Percentiles rank a stretch among this genome's conserved stretches.
Conservation (phyloP, 2,329 filamentous ascomycete genomes). For the Basipetospora chlamydospora region DNA sequence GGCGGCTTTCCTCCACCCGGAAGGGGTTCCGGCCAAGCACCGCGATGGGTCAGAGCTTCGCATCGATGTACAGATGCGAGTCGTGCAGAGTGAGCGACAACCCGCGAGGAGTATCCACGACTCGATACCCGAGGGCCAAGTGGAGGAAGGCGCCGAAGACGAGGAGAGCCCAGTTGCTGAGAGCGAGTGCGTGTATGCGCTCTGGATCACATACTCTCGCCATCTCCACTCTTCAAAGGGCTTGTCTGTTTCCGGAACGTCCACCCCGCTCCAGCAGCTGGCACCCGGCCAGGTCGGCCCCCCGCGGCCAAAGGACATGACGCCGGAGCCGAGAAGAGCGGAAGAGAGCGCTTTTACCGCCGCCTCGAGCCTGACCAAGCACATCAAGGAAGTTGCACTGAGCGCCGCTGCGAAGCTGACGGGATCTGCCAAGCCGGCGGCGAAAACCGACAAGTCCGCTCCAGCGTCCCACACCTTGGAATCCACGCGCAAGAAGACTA, state of each 20-base stretch:
- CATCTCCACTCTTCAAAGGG: constrained; percentile 59
- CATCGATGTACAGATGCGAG: constrained; percentile 91
- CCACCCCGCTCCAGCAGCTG: constrained; percentile 64
- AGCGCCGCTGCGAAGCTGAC: constrained; percentile 40
- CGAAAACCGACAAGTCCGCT: constrained; percentile 19
- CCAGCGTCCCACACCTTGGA: constrained; percentile 21
- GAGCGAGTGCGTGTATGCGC: constrained; percentile 76
- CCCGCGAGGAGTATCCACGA: constrained; percentile 44
- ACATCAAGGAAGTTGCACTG: constrained; percentile 41
- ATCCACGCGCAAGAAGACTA: constrained; percentile 56
- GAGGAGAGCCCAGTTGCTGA: constrained; percentile 20
- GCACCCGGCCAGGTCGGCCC: constrained; percentile 51
- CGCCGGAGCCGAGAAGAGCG: constrained; percentile 12
- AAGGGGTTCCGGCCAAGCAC: constrained; percentile 73
- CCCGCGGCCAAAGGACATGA: constrained; percentile 3
- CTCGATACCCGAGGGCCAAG: constrained; percentile 48
- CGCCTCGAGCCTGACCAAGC: constrained; percentile 35
- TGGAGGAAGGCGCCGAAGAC: constrained; percentile 39
- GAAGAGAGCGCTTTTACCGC: constrained; percentile 14
- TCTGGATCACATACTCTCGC: constrained; percentile 95
- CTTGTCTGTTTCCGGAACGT: constrained; percentile 46
- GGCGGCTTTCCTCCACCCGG: constrained; percentile 66
- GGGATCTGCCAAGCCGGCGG: constrained; percentile 19
- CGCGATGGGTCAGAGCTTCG: constrained; percentile 84
- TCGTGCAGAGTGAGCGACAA: constrained; percentile 76